Conservation (phyloP, 148 eudicot genomes). For the Camellia sinensis region DNA sequence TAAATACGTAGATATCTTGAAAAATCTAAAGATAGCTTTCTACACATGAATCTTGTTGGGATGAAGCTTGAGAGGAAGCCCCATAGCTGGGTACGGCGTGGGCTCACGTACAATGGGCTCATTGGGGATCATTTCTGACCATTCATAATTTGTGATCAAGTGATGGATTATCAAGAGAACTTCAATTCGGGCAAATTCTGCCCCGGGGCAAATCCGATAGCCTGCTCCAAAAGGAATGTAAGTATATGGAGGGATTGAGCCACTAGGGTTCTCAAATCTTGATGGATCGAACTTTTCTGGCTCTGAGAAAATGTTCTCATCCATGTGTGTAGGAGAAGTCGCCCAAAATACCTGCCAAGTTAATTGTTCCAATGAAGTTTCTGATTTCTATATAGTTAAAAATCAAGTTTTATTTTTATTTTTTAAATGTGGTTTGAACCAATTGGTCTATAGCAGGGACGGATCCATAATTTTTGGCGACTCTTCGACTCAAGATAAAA, state of each 20-base stretch:
- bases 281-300: conserved; percentile 14
- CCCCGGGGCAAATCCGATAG: background rate
- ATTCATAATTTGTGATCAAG: background rate
- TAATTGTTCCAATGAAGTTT: background rate
- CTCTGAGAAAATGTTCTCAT: background rate
- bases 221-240: conserved; percentile 9
- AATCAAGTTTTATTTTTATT: no score
- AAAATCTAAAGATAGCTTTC: no score
- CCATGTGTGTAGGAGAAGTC: conserved; percentile 7
- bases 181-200: background rate
- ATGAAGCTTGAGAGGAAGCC: conserved; percentile 11
- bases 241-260: background rate
- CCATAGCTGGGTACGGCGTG: conserved; percentile 1
- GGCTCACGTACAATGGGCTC: background rate
- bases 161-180: background rate
- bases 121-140: background rate
- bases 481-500: no score
- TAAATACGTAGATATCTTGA: no score
- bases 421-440: no score
- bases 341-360: background rate
- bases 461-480: no score
- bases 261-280: background rate
- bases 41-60: background rate
- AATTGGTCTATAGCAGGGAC: no score
- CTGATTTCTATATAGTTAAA: no score